Evolutionary conservation across 208 protist species (phyloP).

Genomic region (Acanthamoeba culbertsoni): DNA sequence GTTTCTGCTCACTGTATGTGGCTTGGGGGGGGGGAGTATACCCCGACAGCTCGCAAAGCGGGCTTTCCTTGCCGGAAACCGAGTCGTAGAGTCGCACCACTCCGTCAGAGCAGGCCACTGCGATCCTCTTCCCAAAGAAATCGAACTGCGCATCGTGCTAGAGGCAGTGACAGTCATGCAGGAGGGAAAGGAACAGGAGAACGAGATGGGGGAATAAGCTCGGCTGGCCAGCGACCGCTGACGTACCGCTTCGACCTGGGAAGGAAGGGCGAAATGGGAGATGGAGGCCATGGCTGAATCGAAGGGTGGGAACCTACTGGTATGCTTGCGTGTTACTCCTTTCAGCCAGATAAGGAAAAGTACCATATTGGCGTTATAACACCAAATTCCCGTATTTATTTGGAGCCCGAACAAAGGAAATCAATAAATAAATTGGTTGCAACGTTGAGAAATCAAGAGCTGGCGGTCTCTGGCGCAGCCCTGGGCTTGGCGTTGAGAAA

Average conservation of each 20-base stretch:
- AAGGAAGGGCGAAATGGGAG: background rate
- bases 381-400: background rate
- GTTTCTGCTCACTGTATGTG: background rate
- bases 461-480: background rate
- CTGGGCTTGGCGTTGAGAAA: background rate
- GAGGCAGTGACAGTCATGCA: background rate
- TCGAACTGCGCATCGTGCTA: conserved; percentile 97
- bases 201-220: background rate
- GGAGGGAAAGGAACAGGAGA: background rate
- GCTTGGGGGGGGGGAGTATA: background rate
- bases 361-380: background rate
- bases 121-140: conserved; percentile 95
- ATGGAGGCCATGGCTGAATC: background rate
- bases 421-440: background rate
- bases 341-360: background rate
- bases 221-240: background rate
- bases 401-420: background rate
- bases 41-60: background rate
- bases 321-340: too few species aligned
- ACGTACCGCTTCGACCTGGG: background rate
- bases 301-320: background rate
- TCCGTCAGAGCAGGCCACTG: conserved; percentile 95
- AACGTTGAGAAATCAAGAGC: background rate
- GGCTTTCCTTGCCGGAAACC: background rate
- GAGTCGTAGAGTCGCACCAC: conserved; percentile 94